A percentile compares a stretch with the other conserved stretches of the same genome.
Evolutionary conservation across 2,329 filamentous ascomycete genomes (phyloP).

Genomic region (Fusarium sp.): DNA sequence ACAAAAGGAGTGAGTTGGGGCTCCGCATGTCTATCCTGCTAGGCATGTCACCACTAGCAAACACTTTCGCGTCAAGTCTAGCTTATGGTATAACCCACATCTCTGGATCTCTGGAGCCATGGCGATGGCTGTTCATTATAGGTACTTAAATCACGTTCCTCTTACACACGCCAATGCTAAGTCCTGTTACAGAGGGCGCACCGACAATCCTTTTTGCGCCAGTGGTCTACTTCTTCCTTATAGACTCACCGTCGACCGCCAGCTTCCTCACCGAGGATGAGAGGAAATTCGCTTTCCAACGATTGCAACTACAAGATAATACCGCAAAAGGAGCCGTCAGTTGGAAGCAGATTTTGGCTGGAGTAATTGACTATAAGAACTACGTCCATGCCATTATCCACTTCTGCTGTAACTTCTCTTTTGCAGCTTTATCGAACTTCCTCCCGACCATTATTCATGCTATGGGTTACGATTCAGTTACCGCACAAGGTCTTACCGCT

Average conservation of each 20-base stretch:
- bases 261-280: constrained; percentile 27
- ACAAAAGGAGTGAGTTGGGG: constrained; percentile 28
- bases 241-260: constrained; percentile 30
- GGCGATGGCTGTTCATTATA: constrained; percentile 19
- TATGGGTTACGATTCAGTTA: constrained; percentile 21
- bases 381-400: constrained; percentile 38
- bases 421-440: constrained; percentile 35
- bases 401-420: constrained; percentile 42
- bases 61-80: constrained; percentile 26
- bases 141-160: fast-evolving
- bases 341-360: constrained; percentile 29
- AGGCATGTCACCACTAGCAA: constrained; percentile 33
- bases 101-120: constrained; percentile 13
- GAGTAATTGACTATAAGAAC: constrained; percentile 26
- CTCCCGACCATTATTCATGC: constrained; percentile 28
- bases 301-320: constrained; percentile 6
- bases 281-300: background rate
- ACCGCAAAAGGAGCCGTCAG: constrained; percentile 5
- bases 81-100: constrained; percentile 37
- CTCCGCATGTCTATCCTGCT: constrained; percentile 23
- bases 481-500: constrained; percentile 22
- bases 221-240: constrained; percentile 31
- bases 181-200: background rate
- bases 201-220: constrained; percentile 18
- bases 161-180: fast-evolving